Evolutionary conservation across 2,329 filamentous ascomycete genomes (phyloP).

Genomic region (Grosmannia serpens): DNA sequence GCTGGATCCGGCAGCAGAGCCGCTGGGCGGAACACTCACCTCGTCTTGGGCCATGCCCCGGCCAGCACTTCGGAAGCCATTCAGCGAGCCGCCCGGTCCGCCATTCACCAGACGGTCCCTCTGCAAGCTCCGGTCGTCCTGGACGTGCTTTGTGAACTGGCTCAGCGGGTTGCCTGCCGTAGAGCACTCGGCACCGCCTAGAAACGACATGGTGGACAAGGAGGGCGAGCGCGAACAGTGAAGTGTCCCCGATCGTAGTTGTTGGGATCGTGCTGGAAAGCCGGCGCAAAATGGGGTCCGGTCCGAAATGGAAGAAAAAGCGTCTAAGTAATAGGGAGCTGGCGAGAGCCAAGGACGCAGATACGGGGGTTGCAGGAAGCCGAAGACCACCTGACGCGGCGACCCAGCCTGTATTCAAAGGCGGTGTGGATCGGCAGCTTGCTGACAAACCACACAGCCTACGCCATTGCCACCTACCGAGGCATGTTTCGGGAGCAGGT

Average conservation of each 20-base stretch:
- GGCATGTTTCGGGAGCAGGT: conserved; percentile 5
- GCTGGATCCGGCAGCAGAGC: neutral
- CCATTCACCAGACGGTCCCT: conserved; percentile 75
- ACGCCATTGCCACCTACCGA: neutral
- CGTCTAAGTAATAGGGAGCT: neutral
- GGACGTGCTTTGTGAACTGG: conserved; percentile 94
- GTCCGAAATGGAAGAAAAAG: neutral
- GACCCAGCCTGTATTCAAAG: neutral
- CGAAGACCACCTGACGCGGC: neutral
- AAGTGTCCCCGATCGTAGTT: neutral
- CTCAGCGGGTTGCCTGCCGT: conserved; percentile 91
- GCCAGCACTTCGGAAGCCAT: conserved; percentile 64
- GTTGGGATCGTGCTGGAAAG: neutral
- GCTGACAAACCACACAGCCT: neutral
- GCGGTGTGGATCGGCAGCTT: neutral
- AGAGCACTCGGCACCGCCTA: conserved; percentile 92
- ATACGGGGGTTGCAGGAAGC: neutral
- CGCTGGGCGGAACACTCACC: conserved; percentile 30
- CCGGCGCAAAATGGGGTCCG: neutral
- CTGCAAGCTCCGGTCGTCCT: conserved; percentile 91
- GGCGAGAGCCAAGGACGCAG: neutral
- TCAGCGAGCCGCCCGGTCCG: conserved; percentile 57
- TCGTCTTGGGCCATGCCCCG: conserved; percentile 64
- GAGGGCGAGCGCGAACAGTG: neutral
- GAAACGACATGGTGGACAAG: conserved; percentile 68